phyloP scores from a whole-genome alignment of 805 yeast genomes.

The Candida boidinii region DNA sequence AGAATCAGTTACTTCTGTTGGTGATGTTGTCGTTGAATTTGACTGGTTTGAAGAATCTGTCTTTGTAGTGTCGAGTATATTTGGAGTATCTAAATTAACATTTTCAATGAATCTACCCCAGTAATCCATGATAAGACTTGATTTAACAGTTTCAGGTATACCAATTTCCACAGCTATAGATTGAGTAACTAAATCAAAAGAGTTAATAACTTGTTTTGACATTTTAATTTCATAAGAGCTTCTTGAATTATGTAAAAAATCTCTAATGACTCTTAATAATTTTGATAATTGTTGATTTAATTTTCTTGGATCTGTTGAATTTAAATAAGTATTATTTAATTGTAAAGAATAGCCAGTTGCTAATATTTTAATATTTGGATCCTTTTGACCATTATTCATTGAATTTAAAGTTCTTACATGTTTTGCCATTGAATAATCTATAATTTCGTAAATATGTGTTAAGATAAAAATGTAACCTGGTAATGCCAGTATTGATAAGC shows the following conservation, averaged over 20 bases:
- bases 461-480: constrained; percentile 41
- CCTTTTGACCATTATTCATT: no score
- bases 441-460: constrained; percentile 36
- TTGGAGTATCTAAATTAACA: no score
- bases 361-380: no score
- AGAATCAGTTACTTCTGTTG: no score
- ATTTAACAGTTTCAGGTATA: constrained; percentile 14
- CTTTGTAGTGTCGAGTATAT: no score
- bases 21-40: no score
- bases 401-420: constrained; percentile 2
- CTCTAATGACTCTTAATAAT: constrained; percentile 26
- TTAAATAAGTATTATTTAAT: not conserved
- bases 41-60: no score
- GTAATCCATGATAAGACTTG: constrained; percentile 16
- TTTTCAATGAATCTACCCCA: constrained; percentile 16
- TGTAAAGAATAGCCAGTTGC: not conserved
- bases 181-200: constrained; percentile 16
- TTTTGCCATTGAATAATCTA: constrained; percentile 17
- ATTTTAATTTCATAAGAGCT: constrained; percentile 20
- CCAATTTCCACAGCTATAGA: constrained; percentile 15
- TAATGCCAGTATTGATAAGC: constrained; percentile 13
- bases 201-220: constrained; percentile 11
- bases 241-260: constrained; percentile 22
- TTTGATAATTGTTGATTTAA: constrained; percentile 16
- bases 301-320: not conserved